Conservation (phyloP, 1,139 yeast species). For the Starmera stellimalicola region DNA sequence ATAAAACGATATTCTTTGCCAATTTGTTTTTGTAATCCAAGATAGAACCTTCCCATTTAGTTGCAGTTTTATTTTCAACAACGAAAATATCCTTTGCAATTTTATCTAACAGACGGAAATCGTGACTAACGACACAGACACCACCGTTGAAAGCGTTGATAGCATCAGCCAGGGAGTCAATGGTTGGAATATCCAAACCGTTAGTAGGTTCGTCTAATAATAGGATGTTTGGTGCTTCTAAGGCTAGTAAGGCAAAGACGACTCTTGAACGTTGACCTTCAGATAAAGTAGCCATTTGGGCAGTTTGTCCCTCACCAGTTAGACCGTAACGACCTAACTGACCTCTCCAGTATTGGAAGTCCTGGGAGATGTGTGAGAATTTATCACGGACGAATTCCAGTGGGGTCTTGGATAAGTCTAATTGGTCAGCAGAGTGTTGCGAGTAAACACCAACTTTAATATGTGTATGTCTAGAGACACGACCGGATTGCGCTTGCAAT, state of each 20-base stretch:
- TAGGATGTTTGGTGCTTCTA: constrained; percentile 90
- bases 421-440: constrained; percentile 97
- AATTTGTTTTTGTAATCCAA: constrained; percentile 87
- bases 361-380: constrained; percentile 84
- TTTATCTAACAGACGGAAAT: constrained; percentile 94
- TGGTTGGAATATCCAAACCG: constrained; percentile 97
- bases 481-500: constrained; percentile 80
- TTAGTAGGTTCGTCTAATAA: constrained; percentile 98
- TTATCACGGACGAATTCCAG: constrained; percentile 95
- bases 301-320: constrained; percentile 98
- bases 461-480: constrained; percentile 96
- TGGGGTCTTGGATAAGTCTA: constrained; percentile 90
- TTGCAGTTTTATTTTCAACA: constrained; percentile 89
- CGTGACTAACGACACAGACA: constrained; percentile 97
- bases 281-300: constrained; percentile 95
- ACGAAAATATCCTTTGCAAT: constrained; percentile 96
- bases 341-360: constrained; percentile 98
- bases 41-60: constrained; percentile 92
- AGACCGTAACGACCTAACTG: constrained; percentile 97
- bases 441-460: constrained; percentile 97
- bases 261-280: constrained; percentile 99
- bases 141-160: constrained; percentile 94
- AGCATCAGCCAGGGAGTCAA: constrained; percentile 95
- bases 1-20: constrained; percentile 79
- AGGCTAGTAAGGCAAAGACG: constrained; percentile 90